A percentile compares a stretch with the other conserved stretches of the same genome.
phyloP scores from a whole-genome alignment of 2,329 filamentous ascomycete species.

The Fusarium beomiforme region DNA sequence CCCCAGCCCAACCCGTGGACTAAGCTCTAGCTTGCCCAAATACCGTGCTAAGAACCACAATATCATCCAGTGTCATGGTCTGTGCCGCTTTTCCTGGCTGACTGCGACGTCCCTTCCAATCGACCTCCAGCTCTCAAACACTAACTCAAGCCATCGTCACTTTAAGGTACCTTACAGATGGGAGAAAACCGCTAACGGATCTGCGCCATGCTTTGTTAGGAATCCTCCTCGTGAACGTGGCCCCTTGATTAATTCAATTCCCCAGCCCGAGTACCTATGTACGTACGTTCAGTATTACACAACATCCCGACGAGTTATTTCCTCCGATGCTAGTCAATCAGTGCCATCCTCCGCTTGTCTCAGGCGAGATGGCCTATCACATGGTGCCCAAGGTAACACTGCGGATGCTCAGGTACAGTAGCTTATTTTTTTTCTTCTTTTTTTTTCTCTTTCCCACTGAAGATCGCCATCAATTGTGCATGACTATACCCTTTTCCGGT shows the following conservation, averaged over 20 bases:
- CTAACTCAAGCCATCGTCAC: not conserved
- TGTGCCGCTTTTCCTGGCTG: conserved; percentile 13
- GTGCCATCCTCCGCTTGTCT: conserved; percentile 15
- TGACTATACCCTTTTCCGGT: not conserved
- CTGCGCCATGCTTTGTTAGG: conserved; percentile 31
- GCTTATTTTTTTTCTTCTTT: not conserved
- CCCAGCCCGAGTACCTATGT: not conserved
- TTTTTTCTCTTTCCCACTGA: not conserved
- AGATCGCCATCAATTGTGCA: conserved; percentile 11
- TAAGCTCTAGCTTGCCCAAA: not conserved
- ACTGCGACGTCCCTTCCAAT: not conserved
- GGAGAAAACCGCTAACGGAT: conserved; percentile 19
- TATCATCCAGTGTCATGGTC: conserved; percentile 6
- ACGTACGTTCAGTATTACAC: too few species aligned
- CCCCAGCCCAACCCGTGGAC: not conserved
- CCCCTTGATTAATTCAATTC: conserved; percentile 10
- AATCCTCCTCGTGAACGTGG: conserved; percentile 23
- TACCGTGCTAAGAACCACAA: not conserved
- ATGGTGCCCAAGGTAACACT: not conserved
- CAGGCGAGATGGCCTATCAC: conserved; percentile 9
- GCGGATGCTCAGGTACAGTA: not conserved
- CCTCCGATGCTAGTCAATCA: conserved; percentile 11
- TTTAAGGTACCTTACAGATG: not conserved
- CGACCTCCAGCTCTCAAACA: not conserved
- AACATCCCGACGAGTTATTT: not conserved